Evolutionary conservation across 192 early-diverging fungal species (phyloP), one percentile per base, ranked within the genome.

Genomic region (Umbelopsis sp.): DNA sequence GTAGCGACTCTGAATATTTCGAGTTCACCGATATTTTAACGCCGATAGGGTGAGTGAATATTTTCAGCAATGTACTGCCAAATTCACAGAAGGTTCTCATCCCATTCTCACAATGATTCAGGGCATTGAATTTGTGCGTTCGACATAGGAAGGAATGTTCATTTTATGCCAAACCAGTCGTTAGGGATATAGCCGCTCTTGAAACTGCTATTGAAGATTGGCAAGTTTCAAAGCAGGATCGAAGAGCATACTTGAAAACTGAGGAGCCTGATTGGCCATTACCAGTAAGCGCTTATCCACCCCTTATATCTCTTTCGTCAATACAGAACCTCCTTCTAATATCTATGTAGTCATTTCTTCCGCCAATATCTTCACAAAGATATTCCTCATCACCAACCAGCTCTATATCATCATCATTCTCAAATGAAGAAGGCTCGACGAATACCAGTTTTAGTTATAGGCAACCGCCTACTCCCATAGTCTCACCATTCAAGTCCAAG

Each of bases 131-230:
- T 41, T 71, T 94, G 6, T 87, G 90, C 52, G 87, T 88, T 14
- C 82, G 80, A 10, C 93, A 92, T 71, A 86, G 93, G 32, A 80
- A 82, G 62, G 87, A 92, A 22, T 91, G 89, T 73, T 88, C 93
- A 36, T 92, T 95, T 76, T 71, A 88, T 14, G 71, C 91, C 4
- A 86, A 90, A 24, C 83, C 89, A 69, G 76, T 82, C 3, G 88
- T 90, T 43, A 71, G 78, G 21, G 74, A 85, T 6, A n/a, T 87
- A 34, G 80, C 79, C 77, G 74, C 77, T 8, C 82, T 62, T 20
- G 56, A 62, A 62, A 62, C 29, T 11, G 31, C 56, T 5, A 20
- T 62, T 4, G 56, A 62, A n/a, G 56, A 62, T 16, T 62, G 56
- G 56, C 56, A 62, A 62, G 12, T 62, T 7, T 62, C 56, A 14